These are phyloP conservation scores for Lachancea fermentati DNA, from an alignment of 805 yeast species.

Conservation along the genomic window DNA sequence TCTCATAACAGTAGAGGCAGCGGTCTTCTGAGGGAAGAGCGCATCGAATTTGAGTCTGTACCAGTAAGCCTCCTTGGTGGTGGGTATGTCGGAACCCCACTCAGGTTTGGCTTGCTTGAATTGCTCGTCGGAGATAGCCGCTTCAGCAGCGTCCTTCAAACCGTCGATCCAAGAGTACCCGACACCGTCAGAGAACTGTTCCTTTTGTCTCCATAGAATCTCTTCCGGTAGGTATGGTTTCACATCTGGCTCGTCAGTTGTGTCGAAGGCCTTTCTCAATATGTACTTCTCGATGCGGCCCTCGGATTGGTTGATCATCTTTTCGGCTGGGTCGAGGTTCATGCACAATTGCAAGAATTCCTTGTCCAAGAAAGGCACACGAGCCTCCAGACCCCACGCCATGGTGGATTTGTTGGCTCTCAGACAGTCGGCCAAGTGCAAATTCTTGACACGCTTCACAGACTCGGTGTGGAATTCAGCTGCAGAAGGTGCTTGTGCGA, in stretches of 20 bases:
- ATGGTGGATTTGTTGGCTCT: conserved; percentile 99
- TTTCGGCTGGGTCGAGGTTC: conserved; percentile 93
- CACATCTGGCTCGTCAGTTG: conserved; percentile 68
- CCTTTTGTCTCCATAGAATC: conserved; percentile 99
- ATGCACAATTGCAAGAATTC: conserved; percentile 84
- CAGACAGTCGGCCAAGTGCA: conserved; percentile 93
- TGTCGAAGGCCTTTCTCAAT: conserved; percentile 96
- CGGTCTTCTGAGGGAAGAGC: conserved; percentile 84
- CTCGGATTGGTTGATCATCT: conserved; percentile 64
- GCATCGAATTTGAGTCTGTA: conserved; percentile 96
- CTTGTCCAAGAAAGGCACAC: conserved; percentile 98
- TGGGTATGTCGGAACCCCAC: conserved; percentile 94
- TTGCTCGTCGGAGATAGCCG: conserved; percentile 81
- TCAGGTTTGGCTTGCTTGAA: conserved; percentile 85
- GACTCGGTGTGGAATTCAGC: conserved; percentile 93
- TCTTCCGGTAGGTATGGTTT: conserved; percentile 93
- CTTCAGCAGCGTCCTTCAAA: conserved; percentile 91
- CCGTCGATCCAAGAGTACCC: conserved; percentile 99
- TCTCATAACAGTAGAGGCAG: conserved; percentile 95
- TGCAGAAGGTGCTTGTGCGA: conserved; percentile 93
- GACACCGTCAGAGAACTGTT: conserved; percentile 98
- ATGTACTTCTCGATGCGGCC: conserved; percentile 92
- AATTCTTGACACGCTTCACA: conserved; percentile 93
- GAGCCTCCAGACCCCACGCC: conserved; percentile 99
- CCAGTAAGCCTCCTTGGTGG: conserved; percentile 99